phyloP scores from a whole-genome alignment of 805 yeast genomes.

The Kazachstania martiniae region DNA sequence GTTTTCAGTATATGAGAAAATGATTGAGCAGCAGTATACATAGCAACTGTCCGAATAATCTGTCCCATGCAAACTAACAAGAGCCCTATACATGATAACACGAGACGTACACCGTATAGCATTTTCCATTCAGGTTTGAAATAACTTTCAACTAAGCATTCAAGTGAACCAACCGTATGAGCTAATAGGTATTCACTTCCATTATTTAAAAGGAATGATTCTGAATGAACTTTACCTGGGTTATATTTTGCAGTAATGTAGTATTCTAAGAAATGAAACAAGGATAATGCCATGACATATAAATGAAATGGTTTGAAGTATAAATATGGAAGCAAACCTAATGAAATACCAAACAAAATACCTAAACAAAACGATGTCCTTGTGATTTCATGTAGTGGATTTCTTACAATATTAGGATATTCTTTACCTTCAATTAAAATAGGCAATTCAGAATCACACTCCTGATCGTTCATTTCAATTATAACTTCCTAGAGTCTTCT shows the following conservation, averaged over 20 bases:
- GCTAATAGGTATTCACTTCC: slow-evolving; percentile 50
- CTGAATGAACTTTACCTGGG: slow-evolving; percentile 50
- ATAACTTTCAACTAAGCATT: slow-evolving; percentile 34
- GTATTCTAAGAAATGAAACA: slow-evolving; percentile 78
- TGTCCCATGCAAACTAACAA: slow-evolving; percentile 51
- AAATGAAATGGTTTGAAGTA: slow-evolving; percentile 30
- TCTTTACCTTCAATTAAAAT: slow-evolving; percentile 1
- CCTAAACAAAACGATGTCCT: slow-evolving; percentile 38
- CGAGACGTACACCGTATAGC: not conserved
- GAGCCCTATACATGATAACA: slow-evolving; percentile 34
- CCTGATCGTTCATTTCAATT: not conserved
- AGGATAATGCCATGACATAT: slow-evolving; percentile 42
- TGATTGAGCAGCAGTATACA: slow-evolving; percentile 79
- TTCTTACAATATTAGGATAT: slow-evolving; percentile 29
- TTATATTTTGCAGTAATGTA: slow-evolving; percentile 70
- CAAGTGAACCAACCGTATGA: slow-evolving; percentile 43
- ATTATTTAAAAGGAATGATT: slow-evolving; percentile 59
- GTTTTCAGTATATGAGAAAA: slow-evolving; percentile 73
- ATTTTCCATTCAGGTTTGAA: slow-evolving; percentile 32
- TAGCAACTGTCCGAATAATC: slow-evolving; percentile 55
- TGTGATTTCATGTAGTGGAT: slow-evolving; percentile 35
- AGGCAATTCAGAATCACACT: slow-evolving; percentile 1
- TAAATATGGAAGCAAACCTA: slow-evolving; percentile 22
- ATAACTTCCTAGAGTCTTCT: too few relatives aligned
- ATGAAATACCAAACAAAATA: slow-evolving; percentile 30